These are phyloP conservation scores for Puya raimondii DNA, from an alignment of 176 grass and related monocot genomes.

Conservation along the genomic window DNA sequence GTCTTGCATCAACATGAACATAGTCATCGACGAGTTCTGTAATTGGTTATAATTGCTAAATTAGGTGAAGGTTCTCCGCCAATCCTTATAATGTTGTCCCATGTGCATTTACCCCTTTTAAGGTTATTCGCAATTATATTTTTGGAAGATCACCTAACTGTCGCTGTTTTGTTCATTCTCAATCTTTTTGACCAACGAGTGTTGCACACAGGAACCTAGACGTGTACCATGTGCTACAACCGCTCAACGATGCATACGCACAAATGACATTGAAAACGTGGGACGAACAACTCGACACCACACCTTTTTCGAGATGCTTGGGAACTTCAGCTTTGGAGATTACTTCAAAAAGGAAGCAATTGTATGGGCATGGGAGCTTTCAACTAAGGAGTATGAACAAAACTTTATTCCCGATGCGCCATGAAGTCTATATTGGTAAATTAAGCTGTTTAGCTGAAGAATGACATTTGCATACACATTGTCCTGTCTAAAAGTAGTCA, in stretches of 20 bases:
- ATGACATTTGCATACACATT: not conserved
- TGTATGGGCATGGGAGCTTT: conserved; percentile 87
- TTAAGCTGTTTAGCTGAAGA: conserved; percentile 39
- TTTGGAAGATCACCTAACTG: not conserved
- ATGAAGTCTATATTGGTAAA: conserved; percentile 53
- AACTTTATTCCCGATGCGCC: conserved; percentile 35
- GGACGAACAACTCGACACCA: conserved; percentile 77
- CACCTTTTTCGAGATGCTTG: conserved; percentile 99
- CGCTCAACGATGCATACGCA: conserved; percentile 87
- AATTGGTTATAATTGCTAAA: not conserved
- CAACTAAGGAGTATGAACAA: conserved; percentile 92
- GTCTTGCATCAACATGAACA: not conserved
- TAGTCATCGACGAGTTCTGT: not conserved
- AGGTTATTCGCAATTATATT: not conserved
- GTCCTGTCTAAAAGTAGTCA: not conserved
- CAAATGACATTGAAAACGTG: conserved; percentile 96
- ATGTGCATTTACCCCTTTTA: not conserved
- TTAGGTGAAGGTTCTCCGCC: not conserved
- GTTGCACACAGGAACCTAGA: conserved; percentile 60
- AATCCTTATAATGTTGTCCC: not conserved
- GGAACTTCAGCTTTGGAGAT: conserved; percentile 98
- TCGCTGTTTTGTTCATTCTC: conserved; percentile 4
- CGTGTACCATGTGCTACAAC: conserved; percentile 78
- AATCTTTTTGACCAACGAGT: not conserved
- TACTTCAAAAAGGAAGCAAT: conserved; percentile 98